Evolutionary conservation across 1,284 basidiomycete species (phyloP).

Genomic region (Puccinia novopanici): DNA sequence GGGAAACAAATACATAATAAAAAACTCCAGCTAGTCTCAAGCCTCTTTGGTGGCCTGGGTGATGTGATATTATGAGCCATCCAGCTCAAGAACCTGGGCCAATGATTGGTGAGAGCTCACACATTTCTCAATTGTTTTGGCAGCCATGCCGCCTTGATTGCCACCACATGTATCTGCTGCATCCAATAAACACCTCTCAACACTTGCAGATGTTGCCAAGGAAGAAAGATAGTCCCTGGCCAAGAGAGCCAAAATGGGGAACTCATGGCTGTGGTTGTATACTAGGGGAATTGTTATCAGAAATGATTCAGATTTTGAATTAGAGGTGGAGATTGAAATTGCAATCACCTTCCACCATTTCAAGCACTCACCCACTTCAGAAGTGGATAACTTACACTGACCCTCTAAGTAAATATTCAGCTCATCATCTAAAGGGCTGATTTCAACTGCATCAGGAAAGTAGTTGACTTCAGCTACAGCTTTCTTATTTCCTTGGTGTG

Average conservation of each 20-base stretch:
- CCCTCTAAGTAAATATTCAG: neutral
- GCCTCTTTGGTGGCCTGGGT: neutral
- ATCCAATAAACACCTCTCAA: conserved; percentile 24
- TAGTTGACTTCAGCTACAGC: neutral
- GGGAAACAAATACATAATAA: no score
- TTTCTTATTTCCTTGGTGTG: neutral
- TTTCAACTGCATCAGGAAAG: no score
- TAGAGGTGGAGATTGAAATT: neutral
- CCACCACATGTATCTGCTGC: conserved; percentile 14
- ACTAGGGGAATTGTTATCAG: neutral
- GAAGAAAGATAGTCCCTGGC: conserved; percentile 21
- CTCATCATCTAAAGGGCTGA: neutral
- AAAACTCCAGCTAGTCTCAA: no score
- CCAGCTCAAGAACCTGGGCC: neutral
- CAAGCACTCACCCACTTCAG: neutral
- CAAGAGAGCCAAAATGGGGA: conserved; percentile 10
- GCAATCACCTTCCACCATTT: no score
- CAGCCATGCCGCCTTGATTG: neutral
- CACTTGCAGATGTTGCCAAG: conserved; percentile 15
- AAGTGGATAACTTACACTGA: neutral
- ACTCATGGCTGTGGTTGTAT: conserved; percentile 6
- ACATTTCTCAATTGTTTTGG: conserved; percentile 1
- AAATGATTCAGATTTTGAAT: neutral
- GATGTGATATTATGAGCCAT: neutral
- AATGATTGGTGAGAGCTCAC: no score